Base-by-base conservation (phyloP, 306 rosid species). In the Citrullus colocynthis region DNA sequence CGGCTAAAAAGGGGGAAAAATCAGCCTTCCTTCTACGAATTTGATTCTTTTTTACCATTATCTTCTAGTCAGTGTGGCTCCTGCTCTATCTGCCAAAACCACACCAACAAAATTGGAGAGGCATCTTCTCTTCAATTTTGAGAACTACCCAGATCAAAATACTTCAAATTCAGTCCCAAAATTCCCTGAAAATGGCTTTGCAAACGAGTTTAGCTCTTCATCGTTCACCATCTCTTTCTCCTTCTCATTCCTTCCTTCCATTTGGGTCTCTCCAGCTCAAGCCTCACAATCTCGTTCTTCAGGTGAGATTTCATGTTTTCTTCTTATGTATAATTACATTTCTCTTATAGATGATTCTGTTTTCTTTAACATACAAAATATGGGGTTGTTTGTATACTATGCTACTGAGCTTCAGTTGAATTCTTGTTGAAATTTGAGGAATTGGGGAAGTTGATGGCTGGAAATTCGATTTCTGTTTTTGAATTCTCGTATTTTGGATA, bases 251-350 rank as follows among this genome's bases (percentile, higher is more conserved):
- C 34, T n/a, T 52, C 52, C 61, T n/a, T 4, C 62, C 80, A 48
- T 63, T 49, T 48, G 75, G 75, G 75, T 64, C 80, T 36, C 65
- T 78, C 34, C 76, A 54, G 42, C 64, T 54, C 75, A 78, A 51
- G 81, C 75, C 81, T 78, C 75, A 64, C 2, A 78, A 66, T 37
- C 75, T 78, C 76, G 30, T 62, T 78, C 76, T 78, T 66, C 81
- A 65, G 75, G 81, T 65, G 41, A 66, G 18, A 24, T 61, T 62
- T 16, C 70, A 24, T 14, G 9, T 77, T 41, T 57, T 58, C 55
- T 42, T 56, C 1, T 41, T 28, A 3, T 16, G 7, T 0, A 4
- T 57, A 4, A 42, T 24, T 42, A 15, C 3, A 14, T 39, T 18
- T 76, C 36, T 76, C 41, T 77, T 58, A 71, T 24, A 39, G n/a